These are phyloP conservation scores for Magnusiomyces suaveolens DNA, from an alignment of 1,139 yeast genomes.

Conservation along the genomic window DNA sequence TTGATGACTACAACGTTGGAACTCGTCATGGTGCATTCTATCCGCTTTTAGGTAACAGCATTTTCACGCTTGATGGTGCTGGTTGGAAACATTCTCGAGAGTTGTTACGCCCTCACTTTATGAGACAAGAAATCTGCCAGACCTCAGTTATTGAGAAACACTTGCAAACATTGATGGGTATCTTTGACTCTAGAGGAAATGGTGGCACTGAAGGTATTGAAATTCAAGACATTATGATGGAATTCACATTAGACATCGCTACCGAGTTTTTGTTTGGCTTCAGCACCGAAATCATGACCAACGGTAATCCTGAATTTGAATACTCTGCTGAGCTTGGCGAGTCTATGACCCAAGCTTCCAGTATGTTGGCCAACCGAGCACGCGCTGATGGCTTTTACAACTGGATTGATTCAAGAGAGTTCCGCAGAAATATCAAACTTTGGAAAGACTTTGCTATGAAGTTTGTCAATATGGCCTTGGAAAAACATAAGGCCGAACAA, in stretches of 20 bases:
- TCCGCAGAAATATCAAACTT: slow-evolving; percentile 24
- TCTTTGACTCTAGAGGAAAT: not conserved
- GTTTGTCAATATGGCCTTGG: slow-evolving; percentile 26
- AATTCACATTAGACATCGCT: slow-evolving; percentile 48
- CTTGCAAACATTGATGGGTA: slow-evolving; percentile 31
- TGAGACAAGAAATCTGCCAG: slow-evolving; percentile 46
- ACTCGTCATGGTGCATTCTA: slow-evolving; percentile 37
- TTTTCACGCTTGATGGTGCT: slow-evolving; percentile 47
- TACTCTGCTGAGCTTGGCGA: slow-evolving; percentile 34
- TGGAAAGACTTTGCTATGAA: slow-evolving; percentile 31
- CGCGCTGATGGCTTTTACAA: slow-evolving; percentile 34
- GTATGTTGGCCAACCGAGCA: slow-evolving; percentile 34
- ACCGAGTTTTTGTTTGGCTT: slow-evolving; percentile 53
- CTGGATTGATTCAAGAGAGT: slow-evolving; percentile 31
- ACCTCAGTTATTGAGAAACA: slow-evolving; percentile 41
- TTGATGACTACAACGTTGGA: slow-evolving; percentile 44
- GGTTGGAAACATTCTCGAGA: slow-evolving; percentile 51
- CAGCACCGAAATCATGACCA: slow-evolving; percentile 37
- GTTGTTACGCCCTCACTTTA: slow-evolving; percentile 50
- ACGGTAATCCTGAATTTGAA: slow-evolving; percentile 17
- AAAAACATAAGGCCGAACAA: not conserved
- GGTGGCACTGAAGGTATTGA: slow-evolving; percentile 30
- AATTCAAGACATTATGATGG: slow-evolving; percentile 42
- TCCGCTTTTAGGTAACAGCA: slow-evolving; percentile 46
- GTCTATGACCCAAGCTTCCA: slow-evolving; percentile 38